Conservation (phyloP, 2,329 filamentous ascomycete genomes). For the Emmonsia crescens region DNA sequence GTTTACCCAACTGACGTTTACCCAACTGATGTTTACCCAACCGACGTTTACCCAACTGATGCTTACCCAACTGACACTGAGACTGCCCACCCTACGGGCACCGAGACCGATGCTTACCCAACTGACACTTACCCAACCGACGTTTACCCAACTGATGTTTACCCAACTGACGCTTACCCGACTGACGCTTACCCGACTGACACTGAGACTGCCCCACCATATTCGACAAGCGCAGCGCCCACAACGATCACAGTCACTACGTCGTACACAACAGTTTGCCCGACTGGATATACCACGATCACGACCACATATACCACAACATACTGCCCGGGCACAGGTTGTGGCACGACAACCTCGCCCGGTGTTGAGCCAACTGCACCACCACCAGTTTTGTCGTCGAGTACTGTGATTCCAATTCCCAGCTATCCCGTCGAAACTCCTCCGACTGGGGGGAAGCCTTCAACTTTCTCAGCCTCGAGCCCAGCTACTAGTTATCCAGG, state of each 20-base stretch:
- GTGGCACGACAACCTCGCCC: constrained; percentile 21
- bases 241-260: constrained; percentile 28
- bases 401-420: background rate
- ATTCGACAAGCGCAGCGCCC: constrained; percentile 6
- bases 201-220: background rate
- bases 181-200: background rate
- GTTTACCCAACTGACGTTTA: background rate
- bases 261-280: constrained; percentile 33
- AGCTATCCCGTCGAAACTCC: background rate
- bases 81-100: background rate
- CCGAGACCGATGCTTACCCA: no score
- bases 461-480: background rate
- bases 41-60: background rate
- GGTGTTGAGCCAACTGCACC: constrained; percentile 27
- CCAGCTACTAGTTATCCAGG: background rate
- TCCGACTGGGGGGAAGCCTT: background rate
- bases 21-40: background rate
- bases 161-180: no score
- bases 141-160: background rate
- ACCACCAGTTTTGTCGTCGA: background rate
- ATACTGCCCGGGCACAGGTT: constrained; percentile 24
- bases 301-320: constrained; percentile 30
- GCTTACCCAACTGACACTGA: background rate
- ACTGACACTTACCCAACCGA: background rate
- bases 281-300: constrained; percentile 33